Evolutionary conservation across 768 basidiomycete species (phyloP), one percentile per base, ranked within the genome.

Genomic region (Pleurotus giganteus): DNA sequence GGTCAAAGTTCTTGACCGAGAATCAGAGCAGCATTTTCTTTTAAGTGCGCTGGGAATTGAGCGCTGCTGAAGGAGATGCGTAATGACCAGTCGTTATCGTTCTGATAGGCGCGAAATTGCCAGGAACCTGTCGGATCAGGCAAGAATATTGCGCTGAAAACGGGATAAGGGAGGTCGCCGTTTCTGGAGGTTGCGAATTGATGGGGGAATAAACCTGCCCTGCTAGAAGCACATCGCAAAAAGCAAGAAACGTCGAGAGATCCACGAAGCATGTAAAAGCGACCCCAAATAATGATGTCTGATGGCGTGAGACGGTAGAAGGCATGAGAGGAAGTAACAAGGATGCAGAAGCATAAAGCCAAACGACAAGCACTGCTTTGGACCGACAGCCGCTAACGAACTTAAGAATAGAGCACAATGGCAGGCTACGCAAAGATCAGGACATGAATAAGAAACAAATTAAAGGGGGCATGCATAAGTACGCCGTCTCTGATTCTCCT

Each of bases 191-290:
- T 23, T 27, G 26, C 49, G 29, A 39, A 11, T 37, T 11, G 34
- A 9, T n/a, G 5, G 15, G 49, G 49, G 21, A 51, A 37, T n/a
- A n/a, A 19, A 21, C 12, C 27, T 51, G 11, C 49, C 34, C 21
- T 51, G 34, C 49, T 37, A 51, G 49, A 51, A 51, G 49, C 49
- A 23, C 23, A 7, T 19, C 19, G 2, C 23, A 34, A 15, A 51
- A 51, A 51, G 49, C 23, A 51, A 51, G 49, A 37, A 51, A 51
- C 49, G 49, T 51, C 49, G 49, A 51, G 49, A 51, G 31, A 51
- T 51, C 49, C 49, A 51, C 37, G 49, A 51, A 41, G 39, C 39
- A 7, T 41, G 39, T 15, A 41, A 19, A 37, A 37, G 21, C n/a
- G 34, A 23, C 29, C 32, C 27, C 31, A 2, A 51, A 32, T 23